Evolutionary conservation across 2,329 filamentous ascomycete species (phyloP).

Genomic region (Fusarium verrucosum): DNA sequence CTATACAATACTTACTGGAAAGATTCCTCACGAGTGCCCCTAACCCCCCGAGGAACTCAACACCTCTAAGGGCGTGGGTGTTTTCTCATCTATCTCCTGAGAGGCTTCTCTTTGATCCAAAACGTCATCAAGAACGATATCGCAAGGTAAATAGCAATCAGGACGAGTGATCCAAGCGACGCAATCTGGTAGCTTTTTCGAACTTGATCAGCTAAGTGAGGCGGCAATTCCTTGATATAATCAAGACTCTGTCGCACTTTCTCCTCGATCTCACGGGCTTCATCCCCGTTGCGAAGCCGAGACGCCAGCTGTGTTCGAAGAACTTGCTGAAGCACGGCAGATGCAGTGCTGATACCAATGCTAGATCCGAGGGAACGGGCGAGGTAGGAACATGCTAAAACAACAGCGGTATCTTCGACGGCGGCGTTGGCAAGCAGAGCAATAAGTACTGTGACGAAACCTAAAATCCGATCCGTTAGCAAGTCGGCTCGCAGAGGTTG

Average conservation of each 20-base stretch:
- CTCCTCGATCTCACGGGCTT: conserved; percentile 72
- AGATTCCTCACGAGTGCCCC: not conserved
- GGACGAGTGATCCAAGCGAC: conserved; percentile 53
- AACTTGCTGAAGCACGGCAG: conserved; percentile 76
- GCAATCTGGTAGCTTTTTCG: conserved; percentile 70
- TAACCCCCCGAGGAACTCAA: not conserved
- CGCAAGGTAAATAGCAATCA: conserved; percentile 50
- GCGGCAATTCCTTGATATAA: conserved; percentile 72
- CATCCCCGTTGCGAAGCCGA: conserved; percentile 64
- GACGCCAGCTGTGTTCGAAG: conserved; percentile 66
- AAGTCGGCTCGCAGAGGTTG: not conserved
- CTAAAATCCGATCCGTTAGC: not conserved
- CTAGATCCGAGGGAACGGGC: conserved; percentile 84
- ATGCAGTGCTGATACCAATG: conserved; percentile 75
- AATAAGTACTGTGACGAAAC: conserved; percentile 67
- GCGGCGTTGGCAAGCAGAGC: conserved; percentile 75
- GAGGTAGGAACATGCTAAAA: conserved; percentile 81
- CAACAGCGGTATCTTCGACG: conserved; percentile 74
- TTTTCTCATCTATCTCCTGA: conserved; percentile 50
- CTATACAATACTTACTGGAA: not conserved
- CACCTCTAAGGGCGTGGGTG: not conserved
- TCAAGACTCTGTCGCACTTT: conserved; percentile 75
- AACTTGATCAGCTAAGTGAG: conserved; percentile 67
- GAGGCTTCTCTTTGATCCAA: conserved; percentile 67
- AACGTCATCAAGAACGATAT: conserved; percentile 53